phyloP scores from a whole-genome alignment of 2,329 filamentous ascomycete genomes.

The Colletotrichum cordylinicola region DNA sequence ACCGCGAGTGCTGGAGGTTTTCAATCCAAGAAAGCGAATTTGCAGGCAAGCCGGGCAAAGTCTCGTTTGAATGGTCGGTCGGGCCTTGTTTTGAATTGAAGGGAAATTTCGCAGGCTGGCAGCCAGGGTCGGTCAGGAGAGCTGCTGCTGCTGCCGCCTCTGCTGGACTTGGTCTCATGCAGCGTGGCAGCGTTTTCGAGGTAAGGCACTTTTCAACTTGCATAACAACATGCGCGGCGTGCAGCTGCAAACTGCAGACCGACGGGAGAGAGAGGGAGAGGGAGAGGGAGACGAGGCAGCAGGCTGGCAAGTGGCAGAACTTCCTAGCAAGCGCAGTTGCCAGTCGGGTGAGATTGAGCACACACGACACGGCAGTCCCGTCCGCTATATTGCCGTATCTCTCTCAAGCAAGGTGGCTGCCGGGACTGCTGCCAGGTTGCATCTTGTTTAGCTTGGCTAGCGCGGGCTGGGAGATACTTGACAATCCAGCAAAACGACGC shows the following conservation, averaged over 20 bases:
- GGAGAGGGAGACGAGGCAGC: neutral
- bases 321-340: neutral
- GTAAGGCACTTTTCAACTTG: neutral
- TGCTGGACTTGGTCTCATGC: neutral
- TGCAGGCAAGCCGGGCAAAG: neutral
- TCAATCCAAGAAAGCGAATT: neutral
- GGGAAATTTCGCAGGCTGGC: neutral
- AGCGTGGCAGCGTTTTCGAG: neutral
- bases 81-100: slow-evolving; percentile 6
- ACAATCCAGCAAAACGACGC: neutral
- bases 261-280: neutral
- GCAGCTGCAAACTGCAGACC: neutral
- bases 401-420: slow-evolving; percentile 18
- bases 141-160: neutral
- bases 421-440: slow-evolving; percentile 1
- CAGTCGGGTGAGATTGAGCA: neutral
- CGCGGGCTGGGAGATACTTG: neutral
- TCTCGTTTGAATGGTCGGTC: neutral
- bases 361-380: neutral
- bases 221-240: neutral
- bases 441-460: neutral
- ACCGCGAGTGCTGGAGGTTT: neutral
- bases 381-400: slow-evolving; percentile 13
- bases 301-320: neutral
- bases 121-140: slow-evolving; percentile 10